Evolutionary conservation across 768 basidiomycete genomes (phyloP).

Genomic region (Leccinum truebloodii): DNA sequence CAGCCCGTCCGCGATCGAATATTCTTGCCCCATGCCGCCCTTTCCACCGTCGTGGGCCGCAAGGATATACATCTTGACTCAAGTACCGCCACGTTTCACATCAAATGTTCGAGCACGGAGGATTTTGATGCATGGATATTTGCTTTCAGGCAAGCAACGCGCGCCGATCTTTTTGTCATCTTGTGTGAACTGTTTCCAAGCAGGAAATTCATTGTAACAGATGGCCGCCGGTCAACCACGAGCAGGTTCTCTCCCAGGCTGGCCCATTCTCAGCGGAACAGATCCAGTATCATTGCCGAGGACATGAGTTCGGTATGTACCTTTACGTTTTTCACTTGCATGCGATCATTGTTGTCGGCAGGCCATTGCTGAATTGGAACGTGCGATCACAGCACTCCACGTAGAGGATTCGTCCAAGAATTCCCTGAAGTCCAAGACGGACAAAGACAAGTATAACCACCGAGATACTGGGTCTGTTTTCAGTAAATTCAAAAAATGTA

Average conservation of each 20-base stretch:
- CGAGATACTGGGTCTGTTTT: constrained; percentile 43
- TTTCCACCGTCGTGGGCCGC: constrained; percentile 69
- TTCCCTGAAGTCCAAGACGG: constrained; percentile 38
- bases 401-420: constrained; percentile 43
- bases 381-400: constrained; percentile 45
- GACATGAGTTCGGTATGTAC: constrained; percentile 64
- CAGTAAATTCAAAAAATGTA: constrained; percentile 64
- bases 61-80: constrained; percentile 84
- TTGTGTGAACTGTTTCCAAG: constrained; percentile 18
- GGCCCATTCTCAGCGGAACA: constrained; percentile 47
- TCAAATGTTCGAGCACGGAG: constrained; percentile 69
- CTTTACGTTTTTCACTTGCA: constrained; percentile 1
- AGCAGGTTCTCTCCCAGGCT: constrained; percentile 40
- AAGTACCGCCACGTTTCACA: constrained; percentile 74
- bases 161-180: constrained; percentile 9
- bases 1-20: constrained; percentile 73
- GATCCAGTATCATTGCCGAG: constrained; percentile 54
- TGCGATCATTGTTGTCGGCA: constrained; percentile 27
- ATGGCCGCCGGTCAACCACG: constrained; percentile 39
- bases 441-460: constrained; percentile 45
- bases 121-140: constrained; percentile 78
- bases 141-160: constrained; percentile 59
- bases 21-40: constrained; percentile 66
- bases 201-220: constrained; percentile 61
- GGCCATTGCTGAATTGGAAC: constrained; percentile 63